phyloP scores from a whole-genome alignment of 1,284 basidiomycete genomes.

The Cystobasidiaceae sp. region DNA sequence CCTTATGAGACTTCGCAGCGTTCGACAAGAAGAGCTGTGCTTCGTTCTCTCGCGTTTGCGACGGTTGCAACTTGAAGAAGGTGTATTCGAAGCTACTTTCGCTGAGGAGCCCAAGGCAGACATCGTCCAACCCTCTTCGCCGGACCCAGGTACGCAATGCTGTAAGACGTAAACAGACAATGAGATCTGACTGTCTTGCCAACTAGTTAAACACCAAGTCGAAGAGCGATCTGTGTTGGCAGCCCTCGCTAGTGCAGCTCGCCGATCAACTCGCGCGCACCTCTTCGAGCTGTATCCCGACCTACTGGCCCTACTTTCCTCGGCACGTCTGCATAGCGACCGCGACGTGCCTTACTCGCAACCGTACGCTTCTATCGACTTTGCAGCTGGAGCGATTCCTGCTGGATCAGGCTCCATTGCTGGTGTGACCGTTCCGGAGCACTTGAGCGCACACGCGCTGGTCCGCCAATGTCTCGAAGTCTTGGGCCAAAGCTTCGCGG shows the following conservation, averaged over 20 bases:
- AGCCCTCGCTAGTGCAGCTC: slow-evolving; percentile 50
- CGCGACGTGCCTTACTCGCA: background rate
- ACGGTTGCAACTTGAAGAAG: slow-evolving; percentile 63
- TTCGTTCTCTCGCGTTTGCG: slow-evolving; percentile 75
- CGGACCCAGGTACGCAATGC: too few species aligned
- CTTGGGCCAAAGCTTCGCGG: too few species aligned
- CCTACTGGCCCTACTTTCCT: slow-evolving; percentile 60
- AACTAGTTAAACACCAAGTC: too few species aligned
- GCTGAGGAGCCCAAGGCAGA: too few species aligned
- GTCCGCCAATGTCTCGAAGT: too few species aligned
- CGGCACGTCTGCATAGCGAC: background rate
- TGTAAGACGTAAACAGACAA: too few species aligned
- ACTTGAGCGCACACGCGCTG: too few species aligned
- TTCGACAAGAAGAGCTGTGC: slow-evolving; percentile 80
- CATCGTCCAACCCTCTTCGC: too few species aligned
- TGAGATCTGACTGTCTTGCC: too few species aligned
- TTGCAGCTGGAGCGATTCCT: too few species aligned
- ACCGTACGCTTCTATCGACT: background rate
- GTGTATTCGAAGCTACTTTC: slow-evolving; percentile 66
- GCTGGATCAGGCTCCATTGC: too few species aligned
- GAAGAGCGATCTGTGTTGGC: slow-evolving; percentile 55
- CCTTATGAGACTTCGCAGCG: slow-evolving; percentile 54
- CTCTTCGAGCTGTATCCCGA: slow-evolving; percentile 76
- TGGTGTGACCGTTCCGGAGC: too few species aligned
- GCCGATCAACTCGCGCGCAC: slow-evolving; percentile 67